Evolutionary conservation across 225 moss, liverwort and hornwort species (phyloP), one percentile per base, ranked within the genome.

Genomic region (Antitrichia curtipendula): DNA sequence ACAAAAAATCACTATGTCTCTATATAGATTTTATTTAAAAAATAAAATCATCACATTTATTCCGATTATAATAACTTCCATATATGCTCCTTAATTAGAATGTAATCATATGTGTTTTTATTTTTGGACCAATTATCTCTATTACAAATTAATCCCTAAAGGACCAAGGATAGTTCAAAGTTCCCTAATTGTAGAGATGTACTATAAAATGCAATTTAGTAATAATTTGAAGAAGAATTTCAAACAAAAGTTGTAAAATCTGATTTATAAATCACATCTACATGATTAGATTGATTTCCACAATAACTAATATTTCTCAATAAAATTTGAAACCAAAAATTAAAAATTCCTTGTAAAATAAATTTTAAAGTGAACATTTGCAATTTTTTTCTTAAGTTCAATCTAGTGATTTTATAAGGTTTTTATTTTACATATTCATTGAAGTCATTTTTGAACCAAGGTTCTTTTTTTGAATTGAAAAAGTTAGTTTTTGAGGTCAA

Each of bases 271-370:
- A 34, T 21, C 13, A 50, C 13, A 50, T 21, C 1, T 2, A 49
- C 11, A 50, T 0, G 0, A 0, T 20, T 3, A 21, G 0, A 34
- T 52, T 4, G 34, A 52, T 8, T 34, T 2, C 13, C 3, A 34
- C 13, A 5, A 32, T 22, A 21, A 50, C 13, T 21, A 34, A 31
- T 74, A 6, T 11, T 31, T 47, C 0, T 29, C 2, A 47, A 28
- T 29, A 19, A 31, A 12, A 18, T 31, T 31, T 47, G 6, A 45
- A 45, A 45, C 3, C 17, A 31, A 47, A 66, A 31, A 29, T 31
- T 45, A 0, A 31, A 11, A 73, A 49, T 31, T 47, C 11, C 2
- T 19, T 19, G 4, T 10, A 10, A 28, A 29, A 29, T 47, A 29
- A 7, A 29, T 6, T 27, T 45, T 73, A 17, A 45, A 17, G 28